phyloP scores from a whole-genome alignment of 768 basidiomycete species.

The Boletus insuetus region DNA sequence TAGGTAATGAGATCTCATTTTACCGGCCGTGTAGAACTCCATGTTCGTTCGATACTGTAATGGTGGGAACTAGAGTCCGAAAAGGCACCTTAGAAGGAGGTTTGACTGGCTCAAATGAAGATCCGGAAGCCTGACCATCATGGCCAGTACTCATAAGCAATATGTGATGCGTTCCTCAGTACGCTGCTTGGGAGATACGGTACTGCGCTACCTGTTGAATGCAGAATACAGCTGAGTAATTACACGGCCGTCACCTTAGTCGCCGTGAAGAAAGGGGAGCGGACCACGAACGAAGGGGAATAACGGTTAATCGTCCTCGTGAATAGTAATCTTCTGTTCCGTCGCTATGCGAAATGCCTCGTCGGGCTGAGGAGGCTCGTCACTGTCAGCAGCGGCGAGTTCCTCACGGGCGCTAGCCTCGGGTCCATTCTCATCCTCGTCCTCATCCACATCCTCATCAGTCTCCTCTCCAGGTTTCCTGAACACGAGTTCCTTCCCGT shows the following conservation, averaged over 20 bases:
- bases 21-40: no score
- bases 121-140: no score
- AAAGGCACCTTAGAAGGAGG: no score
- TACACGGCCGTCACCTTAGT: conserved; percentile 7
- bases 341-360: conserved; percentile 28
- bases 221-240: background rate
- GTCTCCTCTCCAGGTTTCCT: conserved; percentile 50
- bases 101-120: no score
- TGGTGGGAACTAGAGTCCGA: no score
- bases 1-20: no score
- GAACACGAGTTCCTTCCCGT: conserved; percentile 68
- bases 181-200: background rate
- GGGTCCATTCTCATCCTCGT: conserved; percentile 31
- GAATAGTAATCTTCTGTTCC: conserved; percentile 42
- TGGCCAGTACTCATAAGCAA: no score
- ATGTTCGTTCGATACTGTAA: no score
- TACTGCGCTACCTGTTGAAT: background rate
- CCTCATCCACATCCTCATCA: conserved; percentile 44
- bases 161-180: background rate
- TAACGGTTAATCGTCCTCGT: conserved; percentile 46
- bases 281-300: background rate
- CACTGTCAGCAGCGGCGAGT: background rate
- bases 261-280: no score
- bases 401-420: conserved; percentile 1
- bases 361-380: conserved; percentile 2